phyloP scores from a whole-genome alignment of 495 filamentous ascomycete genomes.

The Astrocystis sublimbata region DNA sequence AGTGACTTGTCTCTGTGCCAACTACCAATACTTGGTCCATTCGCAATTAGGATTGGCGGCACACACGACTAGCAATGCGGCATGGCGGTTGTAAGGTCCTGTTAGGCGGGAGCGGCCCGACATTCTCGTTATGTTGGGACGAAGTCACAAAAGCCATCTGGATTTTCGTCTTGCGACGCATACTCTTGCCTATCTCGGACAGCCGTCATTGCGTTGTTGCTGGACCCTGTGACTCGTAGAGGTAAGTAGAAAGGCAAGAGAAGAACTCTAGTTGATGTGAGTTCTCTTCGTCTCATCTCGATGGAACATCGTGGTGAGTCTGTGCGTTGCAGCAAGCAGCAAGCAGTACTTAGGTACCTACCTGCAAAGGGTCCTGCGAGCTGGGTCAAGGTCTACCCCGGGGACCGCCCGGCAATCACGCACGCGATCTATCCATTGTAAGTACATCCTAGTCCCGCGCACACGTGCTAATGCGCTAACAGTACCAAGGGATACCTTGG shows the following conservation, averaged over 20 bases:
- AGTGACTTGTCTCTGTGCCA: background rate
- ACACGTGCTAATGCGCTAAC: slow-evolving; percentile 8
- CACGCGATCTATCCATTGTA: background rate
- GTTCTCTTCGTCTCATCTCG: slow-evolving; percentile 3
- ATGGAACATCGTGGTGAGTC: background rate
- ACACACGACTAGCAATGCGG: background rate
- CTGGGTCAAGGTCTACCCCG: background rate
- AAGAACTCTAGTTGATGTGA: background rate
- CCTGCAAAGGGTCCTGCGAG: background rate
- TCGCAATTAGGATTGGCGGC: background rate
- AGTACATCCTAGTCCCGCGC: background rate
- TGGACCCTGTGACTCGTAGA: background rate
- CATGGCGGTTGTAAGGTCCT: background rate
- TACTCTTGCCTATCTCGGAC: slow-evolving; percentile 1
- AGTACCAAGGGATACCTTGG: background rate
- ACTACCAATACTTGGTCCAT: background rate
- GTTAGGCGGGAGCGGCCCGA: background rate
- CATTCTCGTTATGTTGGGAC: background rate
- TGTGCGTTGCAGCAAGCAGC: slow-evolving; percentile 6
- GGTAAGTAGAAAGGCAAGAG: background rate
- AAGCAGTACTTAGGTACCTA: background rate
- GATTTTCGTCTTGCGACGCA: background rate
- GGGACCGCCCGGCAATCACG: background rate
- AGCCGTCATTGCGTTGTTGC: background rate
- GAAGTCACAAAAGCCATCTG: background rate